Evolutionary conservation across 257 asterid genomes (phyloP).

Genomic region (Primulina tabacum): DNA sequence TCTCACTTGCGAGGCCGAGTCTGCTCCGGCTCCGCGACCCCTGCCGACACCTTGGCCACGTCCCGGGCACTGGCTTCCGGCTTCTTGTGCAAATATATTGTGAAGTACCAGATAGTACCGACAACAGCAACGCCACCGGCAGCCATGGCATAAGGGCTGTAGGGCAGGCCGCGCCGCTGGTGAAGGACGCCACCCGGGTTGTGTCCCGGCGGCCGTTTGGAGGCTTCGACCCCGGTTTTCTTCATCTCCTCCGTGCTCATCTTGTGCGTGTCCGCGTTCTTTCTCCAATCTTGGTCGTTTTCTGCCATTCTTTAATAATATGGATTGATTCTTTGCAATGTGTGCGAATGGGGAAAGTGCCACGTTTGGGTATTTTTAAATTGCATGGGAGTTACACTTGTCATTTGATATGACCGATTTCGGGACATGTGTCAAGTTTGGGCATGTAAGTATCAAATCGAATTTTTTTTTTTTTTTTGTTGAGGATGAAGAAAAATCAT

Average conservation of each 20-base stretch:
- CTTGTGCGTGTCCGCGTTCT: slow-evolving; percentile 43
- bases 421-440: neutral
- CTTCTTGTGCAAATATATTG: slow-evolving; percentile 32
- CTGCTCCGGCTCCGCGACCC: slow-evolving; percentile 10
- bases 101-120: slow-evolving; percentile 44
- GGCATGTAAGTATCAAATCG: neutral
- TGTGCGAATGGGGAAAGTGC: neutral
- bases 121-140: slow-evolving; percentile 38
- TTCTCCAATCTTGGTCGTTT: slow-evolving; percentile 33
- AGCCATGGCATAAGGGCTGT: slow-evolving; percentile 44
- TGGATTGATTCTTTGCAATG: neutral
- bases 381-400: neutral
- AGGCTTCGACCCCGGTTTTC: slow-evolving; percentile 38
- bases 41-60: slow-evolving; percentile 8
- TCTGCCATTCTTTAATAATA: slow-evolving; percentile 19
- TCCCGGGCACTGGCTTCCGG: slow-evolving; percentile 21
- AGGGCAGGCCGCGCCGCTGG: slow-evolving; percentile 38
- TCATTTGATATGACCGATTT: neutral
- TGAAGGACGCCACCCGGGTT: slow-evolving; percentile 37
- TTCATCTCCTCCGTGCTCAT: slow-evolving; percentile 51
- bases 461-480: too few relatives aligned
- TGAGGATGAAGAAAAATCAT: too few relatives aligned
- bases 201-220: slow-evolving; percentile 39
- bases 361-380: neutral
- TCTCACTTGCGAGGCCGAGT: slow-evolving; percentile 14